These are phyloP conservation scores for Cercophora sp. DNA, from an alignment of 495 filamentous ascomycete genomes.

Conservation along the genomic window DNA sequence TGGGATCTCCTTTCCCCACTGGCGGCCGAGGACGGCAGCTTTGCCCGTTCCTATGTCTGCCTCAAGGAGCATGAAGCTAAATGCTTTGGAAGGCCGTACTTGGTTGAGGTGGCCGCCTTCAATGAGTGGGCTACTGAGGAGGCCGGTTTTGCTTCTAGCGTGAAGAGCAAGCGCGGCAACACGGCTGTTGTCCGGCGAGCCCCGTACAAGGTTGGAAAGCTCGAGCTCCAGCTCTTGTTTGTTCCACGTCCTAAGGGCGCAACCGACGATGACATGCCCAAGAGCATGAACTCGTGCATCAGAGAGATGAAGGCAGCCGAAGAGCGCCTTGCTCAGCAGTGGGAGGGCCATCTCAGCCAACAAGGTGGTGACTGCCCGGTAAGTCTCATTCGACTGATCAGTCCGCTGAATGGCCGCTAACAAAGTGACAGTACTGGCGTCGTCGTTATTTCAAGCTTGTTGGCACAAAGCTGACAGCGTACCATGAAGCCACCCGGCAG, in stretches of 20 bases:
- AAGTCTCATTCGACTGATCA: conserved; percentile 43
- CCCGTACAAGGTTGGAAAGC: conserved; percentile 90
- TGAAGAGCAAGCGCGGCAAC: conserved; percentile 82
- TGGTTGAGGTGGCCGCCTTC: conserved; percentile 85
- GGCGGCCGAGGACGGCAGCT: conserved; percentile 86
- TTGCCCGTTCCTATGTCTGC: conserved; percentile 86
- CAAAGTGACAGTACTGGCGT: conserved; percentile 74
- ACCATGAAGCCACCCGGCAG: conserved; percentile 91
- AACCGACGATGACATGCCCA: conserved; percentile 95
- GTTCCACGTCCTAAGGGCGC: conserved; percentile 86
- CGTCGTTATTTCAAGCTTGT: conserved; percentile 94
- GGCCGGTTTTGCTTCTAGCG: conserved; percentile 59
- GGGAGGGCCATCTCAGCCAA: conserved; percentile 87
- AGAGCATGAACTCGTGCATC: conserved; percentile 94
- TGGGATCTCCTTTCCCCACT: conserved; percentile 87
- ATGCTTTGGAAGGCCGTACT: conserved; percentile 82
- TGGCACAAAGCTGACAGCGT: conserved; percentile 87
- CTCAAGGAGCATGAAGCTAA: conserved; percentile 85
- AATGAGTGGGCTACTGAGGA: conserved; percentile 98
- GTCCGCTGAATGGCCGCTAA: conserved; percentile 21
- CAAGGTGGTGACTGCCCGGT: conserved; percentile 97
- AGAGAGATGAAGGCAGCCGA: conserved; percentile 88
- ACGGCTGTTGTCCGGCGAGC: conserved; percentile 61
- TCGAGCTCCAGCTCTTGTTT: conserved; percentile 88
- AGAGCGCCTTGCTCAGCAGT: conserved; percentile 63